phyloP scores from a whole-genome alignment of 2,329 filamentous ascomycete species.

The Chalaropsis thielavioides region DNA sequence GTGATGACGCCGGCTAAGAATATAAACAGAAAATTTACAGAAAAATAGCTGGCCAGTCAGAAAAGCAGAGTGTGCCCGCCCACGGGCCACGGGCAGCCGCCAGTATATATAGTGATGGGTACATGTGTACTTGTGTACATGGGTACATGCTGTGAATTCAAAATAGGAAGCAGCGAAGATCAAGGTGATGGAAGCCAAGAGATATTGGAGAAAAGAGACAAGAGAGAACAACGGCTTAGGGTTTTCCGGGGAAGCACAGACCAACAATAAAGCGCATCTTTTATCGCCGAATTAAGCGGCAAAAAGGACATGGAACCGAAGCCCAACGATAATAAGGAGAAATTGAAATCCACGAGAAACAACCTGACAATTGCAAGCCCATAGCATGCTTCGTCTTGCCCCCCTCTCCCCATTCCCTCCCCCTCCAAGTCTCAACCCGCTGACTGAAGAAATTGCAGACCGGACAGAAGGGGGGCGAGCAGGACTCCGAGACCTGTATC shows the following conservation, averaged over 20 bases:
- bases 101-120: neutral
- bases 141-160: neutral
- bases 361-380: neutral
- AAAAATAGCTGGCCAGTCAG: no score
- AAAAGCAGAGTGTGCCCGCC: neutral
- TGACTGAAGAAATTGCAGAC: neutral
- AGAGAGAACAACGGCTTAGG: constrained; percentile 1
- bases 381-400: neutral
- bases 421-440: neutral
- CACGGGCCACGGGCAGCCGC: neutral
- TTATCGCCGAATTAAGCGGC: neutral
- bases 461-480: neutral
- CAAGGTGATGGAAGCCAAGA: constrained; percentile 7
- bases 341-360: neutral
- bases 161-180: neutral
- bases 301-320: neutral
- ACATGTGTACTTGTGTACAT: neutral
- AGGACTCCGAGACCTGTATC: neutral
- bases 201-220: neutral
- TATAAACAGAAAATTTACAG: neutral
- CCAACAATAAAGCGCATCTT: neutral
- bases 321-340: neutral
- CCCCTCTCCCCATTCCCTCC: no score
- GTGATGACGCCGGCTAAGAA: neutral
- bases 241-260: neutral